These are phyloP conservation scores for Prunus campanulata DNA, from an alignment of 306 rosid genomes.

Conservation along the genomic window DNA sequence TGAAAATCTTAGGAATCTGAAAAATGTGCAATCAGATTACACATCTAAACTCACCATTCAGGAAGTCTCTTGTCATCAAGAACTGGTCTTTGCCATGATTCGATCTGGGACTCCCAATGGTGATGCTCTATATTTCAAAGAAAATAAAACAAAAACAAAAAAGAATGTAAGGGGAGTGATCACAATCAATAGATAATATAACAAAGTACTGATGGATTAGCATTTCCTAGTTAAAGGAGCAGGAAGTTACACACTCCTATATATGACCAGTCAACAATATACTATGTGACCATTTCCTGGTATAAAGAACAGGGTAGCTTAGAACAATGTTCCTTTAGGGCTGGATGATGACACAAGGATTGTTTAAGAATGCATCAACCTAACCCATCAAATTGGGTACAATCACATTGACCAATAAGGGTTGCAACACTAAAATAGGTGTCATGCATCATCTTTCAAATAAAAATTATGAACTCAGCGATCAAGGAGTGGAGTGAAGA, in stretches of 20 bases:
- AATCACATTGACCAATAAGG: not conserved
- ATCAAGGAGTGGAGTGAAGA: not conserved
- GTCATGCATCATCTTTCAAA: not conserved
- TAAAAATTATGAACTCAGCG: not conserved
- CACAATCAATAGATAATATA: not conserved
- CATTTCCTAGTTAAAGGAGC: not conserved
- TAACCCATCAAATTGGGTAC: not conserved
- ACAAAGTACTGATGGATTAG: conserved; percentile 6
- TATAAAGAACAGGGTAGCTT: not conserved
- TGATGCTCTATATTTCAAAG: conserved; percentile 48
- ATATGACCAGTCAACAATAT: not conserved
- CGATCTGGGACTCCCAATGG: conserved; percentile 86
- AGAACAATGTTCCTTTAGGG: not conserved
- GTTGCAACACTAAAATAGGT: not conserved
- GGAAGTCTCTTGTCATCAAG: conserved; percentile 91
- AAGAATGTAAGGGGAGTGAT: not conserved
- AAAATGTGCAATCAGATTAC: conserved; percentile 11
- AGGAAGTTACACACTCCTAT: not conserved
- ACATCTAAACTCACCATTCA: conserved; percentile 67
- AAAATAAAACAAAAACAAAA: not conserved
- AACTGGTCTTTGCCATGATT: conserved; percentile 92
- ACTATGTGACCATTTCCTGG: not conserved
- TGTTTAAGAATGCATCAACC: not conserved
- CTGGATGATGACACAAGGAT: not conserved
- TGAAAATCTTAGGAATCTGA: conserved; percentile 24